Evolutionary conservation across 2,329 filamentous ascomycete genomes (phyloP).

Genomic region (Huntiella abstrusa): DNA sequence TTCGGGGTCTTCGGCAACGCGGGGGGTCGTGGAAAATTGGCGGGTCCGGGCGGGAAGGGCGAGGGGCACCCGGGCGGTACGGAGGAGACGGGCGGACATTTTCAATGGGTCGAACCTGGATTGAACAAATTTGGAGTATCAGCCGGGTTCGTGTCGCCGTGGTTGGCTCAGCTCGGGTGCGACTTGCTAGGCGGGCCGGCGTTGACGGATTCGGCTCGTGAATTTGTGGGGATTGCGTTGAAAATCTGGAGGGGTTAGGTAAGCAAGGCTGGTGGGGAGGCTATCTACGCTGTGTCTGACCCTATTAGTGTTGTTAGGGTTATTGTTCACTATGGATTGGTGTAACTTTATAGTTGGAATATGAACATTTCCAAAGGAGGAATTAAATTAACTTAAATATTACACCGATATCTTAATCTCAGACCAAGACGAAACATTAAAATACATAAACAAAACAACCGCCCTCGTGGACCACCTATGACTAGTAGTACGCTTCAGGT

Average conservation of each 20-base stretch:
- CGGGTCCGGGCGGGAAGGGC: constrained; percentile 1
- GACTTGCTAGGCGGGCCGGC: not conserved
- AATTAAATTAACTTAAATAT: too few species aligned
- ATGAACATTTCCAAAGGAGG: too few species aligned
- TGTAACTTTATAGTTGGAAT: too few species aligned
- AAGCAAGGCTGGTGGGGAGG: constrained; percentile 8
- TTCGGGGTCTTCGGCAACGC: constrained; percentile 17
- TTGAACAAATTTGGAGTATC: not conserved
- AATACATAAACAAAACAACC: constrained; percentile 3
- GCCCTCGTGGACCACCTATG: not conserved
- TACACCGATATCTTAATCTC: not conserved
- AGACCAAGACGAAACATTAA: not conserved
- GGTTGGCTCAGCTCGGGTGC: not conserved
- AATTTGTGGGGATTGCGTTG: not conserved
- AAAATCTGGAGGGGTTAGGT: constrained; percentile 11
- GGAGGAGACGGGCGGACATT: constrained; percentile 11
- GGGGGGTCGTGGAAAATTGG: constrained; percentile 20
- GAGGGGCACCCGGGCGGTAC: constrained; percentile 10
- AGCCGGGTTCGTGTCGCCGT: not conserved
- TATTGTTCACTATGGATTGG: too few species aligned
- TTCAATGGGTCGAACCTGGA: not conserved
- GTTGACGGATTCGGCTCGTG: not conserved
- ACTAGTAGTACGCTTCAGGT: constrained; percentile 27
- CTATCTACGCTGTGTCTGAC: not conserved
- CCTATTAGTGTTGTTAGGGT: too few species aligned